These are phyloP conservation scores for Sanghuangporus baumii DNA, from an alignment of 1,284 basidiomycete genomes.

Conservation along the genomic window DNA sequence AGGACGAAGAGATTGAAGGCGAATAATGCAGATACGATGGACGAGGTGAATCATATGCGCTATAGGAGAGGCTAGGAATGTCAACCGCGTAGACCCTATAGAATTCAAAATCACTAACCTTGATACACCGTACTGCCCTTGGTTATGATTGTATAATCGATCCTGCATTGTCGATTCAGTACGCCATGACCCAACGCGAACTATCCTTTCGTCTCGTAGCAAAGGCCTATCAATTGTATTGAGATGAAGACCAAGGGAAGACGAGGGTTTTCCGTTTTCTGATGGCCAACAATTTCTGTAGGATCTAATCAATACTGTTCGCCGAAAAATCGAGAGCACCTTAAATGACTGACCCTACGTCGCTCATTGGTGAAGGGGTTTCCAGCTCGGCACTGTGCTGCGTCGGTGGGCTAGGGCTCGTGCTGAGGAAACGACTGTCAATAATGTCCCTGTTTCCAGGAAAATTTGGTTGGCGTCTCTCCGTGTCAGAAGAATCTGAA, in stretches of 20 bases:
- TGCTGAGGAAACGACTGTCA: background rate
- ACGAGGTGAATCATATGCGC: background rate
- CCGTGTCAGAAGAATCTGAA: conserved; percentile 13
- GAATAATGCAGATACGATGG: background rate
- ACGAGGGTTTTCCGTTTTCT: background rate
- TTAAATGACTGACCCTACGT: conserved; percentile 2
- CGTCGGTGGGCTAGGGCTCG: conserved; percentile 12
- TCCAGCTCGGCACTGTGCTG: conserved; percentile 6
- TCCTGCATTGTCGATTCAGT: background rate
- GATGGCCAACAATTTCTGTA: conserved; percentile 1
- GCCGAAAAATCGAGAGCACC: background rate
- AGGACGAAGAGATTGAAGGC: conserved; percentile 6
- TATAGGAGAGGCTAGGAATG: background rate
- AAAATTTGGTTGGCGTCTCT: conserved; percentile 14
- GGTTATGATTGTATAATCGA: background rate
- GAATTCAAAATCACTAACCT: background rate
- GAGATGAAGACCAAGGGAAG: conserved; percentile 5
- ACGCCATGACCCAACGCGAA: conserved; percentile 11
- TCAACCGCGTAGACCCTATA: background rate
- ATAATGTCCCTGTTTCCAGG: conserved; percentile 17
- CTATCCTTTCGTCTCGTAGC: background rate
- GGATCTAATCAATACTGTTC: background rate
- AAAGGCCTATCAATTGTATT: background rate
- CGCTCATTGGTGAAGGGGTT: conserved; percentile 1
- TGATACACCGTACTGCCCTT: background rate